phyloP scores from a whole-genome alignment of 805 yeast genomes.

The Myxozyma neglecta region DNA sequence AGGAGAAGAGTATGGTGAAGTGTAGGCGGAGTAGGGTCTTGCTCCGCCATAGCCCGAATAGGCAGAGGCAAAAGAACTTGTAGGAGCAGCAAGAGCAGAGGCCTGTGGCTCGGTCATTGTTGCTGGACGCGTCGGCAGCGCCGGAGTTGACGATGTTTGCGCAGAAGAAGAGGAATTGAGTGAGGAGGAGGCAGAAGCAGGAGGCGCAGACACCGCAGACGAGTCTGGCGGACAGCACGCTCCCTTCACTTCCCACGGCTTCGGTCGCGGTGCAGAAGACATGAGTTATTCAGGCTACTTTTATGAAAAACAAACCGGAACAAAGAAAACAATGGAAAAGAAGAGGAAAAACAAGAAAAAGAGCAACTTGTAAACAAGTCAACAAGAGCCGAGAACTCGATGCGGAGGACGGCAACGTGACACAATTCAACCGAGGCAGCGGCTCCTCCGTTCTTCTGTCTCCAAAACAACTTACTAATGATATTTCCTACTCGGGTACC shows the following conservation, averaged over 20 bases:
- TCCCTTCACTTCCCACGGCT: constrained; percentile 27
- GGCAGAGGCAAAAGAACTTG: constrained; percentile 1
- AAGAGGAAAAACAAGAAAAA: not conserved
- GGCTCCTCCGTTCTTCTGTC: too few relatives aligned
- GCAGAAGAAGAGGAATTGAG: not conserved
- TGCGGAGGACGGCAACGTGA: not conserved
- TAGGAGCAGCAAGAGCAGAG: not conserved
- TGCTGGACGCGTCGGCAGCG: constrained; percentile 26
- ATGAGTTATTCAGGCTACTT: not conserved
- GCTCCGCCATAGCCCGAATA: constrained; percentile 12
- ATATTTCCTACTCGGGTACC: too few relatives aligned
- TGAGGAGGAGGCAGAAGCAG: constrained; percentile 9
- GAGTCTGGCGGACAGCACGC: too few relatives aligned
- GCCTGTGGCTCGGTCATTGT: not conserved
- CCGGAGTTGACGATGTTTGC: constrained; percentile 11
- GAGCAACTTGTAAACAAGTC: not conserved
- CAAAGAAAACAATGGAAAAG: not conserved
- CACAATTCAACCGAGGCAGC: not conserved
- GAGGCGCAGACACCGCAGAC: too few relatives aligned
- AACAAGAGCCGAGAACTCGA: not conserved
- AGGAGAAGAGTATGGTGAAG: constrained; percentile 6
- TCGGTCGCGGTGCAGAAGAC: constrained; percentile 24
- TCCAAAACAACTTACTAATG: too few relatives aligned
- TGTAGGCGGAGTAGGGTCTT: not conserved
- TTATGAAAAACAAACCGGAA: not conserved